phyloP scores from a whole-genome alignment of 2,329 filamentous ascomycete species.

The Polytolypa hystricis region DNA sequence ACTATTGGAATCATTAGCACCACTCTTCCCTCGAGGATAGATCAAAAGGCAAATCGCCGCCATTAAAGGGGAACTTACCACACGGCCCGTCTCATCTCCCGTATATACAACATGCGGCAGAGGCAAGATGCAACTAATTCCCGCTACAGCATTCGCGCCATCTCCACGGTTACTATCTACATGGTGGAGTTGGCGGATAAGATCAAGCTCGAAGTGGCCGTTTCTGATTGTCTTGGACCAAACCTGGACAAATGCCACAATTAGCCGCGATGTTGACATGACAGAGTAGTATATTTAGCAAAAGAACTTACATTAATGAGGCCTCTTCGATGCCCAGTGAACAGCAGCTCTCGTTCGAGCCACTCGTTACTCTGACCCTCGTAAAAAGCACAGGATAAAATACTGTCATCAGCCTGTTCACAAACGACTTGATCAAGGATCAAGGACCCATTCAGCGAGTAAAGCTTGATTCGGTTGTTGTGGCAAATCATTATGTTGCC shows the following conservation, averaged over 20 bases:
- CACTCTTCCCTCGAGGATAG: neutral
- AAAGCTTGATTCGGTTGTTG: constrained; percentile 62
- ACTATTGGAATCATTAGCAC: constrained; percentile 25
- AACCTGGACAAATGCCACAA: constrained; percentile 26
- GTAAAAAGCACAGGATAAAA: constrained; percentile 81
- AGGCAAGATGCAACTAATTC: constrained; percentile 76
- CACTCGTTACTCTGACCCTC: constrained; percentile 85
- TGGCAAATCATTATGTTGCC: constrained; percentile 82
- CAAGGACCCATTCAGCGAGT: constrained; percentile 76
- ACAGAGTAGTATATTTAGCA: neutral
- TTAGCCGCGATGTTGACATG: neutral
- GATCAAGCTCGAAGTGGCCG: constrained; percentile 63
- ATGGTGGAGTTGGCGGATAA: constrained; percentile 75
- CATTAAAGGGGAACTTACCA: constrained; percentile 51
- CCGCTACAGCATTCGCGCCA: constrained; percentile 45
- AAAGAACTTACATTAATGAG: constrained; percentile 54
- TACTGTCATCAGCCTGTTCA: constrained; percentile 57
- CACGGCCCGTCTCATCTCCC: constrained; percentile 83
- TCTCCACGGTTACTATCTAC: constrained; percentile 56
- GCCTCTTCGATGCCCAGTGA: constrained; percentile 78
- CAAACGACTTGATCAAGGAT: constrained; percentile 76
- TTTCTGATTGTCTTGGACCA: constrained; percentile 47
- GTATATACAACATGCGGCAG: constrained; percentile 80
- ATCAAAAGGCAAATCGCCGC: neutral
- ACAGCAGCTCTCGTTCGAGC: constrained; percentile 73